Evolutionary conservation across 106 monocot genomes (phyloP).

Genomic region (Acorus gramineus): DNA sequence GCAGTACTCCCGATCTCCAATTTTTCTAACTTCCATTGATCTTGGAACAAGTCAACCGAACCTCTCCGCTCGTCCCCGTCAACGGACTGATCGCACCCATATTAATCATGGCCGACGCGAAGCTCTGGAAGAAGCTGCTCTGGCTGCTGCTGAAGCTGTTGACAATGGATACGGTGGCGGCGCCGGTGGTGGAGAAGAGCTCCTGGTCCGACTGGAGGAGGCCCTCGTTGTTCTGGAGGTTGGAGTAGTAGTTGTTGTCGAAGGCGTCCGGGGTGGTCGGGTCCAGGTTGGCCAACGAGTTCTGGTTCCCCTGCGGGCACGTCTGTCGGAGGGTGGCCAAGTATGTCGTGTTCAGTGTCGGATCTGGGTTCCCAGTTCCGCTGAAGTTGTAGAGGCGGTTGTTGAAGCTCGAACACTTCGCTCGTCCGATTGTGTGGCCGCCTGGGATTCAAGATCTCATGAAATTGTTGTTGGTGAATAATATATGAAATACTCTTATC

Average conservation of each 20-base stretch:
- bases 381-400: constrained; percentile 38
- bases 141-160: constrained; percentile 25
- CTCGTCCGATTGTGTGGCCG: constrained; percentile 41
- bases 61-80: constrained; percentile 24
- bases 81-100: constrained; percentile 37
- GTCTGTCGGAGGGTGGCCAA: constrained; percentile 8
- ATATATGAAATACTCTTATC: too few species aligned
- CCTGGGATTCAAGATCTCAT: constrained; percentile 7
- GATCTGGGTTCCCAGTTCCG: constrained; percentile 20
- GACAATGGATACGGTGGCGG: constrained; percentile 21
- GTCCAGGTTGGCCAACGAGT: constrained; percentile 31
- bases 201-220: constrained; percentile 50
- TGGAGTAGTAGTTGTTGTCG: constrained; percentile 47
- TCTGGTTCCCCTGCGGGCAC: constrained; percentile 30
- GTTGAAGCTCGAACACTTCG: constrained; percentile 27
- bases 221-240: constrained; percentile 25
- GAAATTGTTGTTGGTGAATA: too few species aligned
- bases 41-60: constrained; percentile 21
- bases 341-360: constrained; percentile 24
- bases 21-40: constrained; percentile 22
- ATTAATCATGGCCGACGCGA: constrained; percentile 23
- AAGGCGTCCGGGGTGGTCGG: constrained; percentile 32
- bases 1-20: not conserved
- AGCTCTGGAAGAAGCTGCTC: constrained; percentile 24
- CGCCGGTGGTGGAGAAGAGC: constrained; percentile 26